Conservation (phyloP, 331 rosid genomes). For the Prunus yedoensis region DNA sequence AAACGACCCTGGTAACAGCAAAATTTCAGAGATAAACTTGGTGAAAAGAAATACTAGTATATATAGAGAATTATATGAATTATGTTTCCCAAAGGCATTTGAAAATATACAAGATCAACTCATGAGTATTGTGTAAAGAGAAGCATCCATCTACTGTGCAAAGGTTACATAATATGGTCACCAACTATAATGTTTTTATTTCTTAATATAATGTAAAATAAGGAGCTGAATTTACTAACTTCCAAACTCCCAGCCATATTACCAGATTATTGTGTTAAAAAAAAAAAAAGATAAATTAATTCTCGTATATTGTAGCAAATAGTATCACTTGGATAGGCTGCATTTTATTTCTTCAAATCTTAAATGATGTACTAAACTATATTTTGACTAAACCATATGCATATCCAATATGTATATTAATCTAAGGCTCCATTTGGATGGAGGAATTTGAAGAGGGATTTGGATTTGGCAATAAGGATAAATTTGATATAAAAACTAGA, state of each 20-base stretch:
- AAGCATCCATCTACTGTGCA: not conserved
- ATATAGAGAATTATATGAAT: not conserved
- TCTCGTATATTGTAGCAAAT: not conserved
- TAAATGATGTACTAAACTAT: not conserved
- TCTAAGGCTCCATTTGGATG: no score
- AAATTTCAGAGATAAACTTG: constrained; percentile 7
- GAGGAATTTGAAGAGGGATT: no score
- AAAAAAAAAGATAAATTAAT: not conserved
- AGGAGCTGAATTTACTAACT: not conserved
- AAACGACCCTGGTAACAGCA: constrained; percentile 82
- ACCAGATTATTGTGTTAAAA: no score
- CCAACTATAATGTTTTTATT: not conserved
- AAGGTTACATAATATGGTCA: not conserved
- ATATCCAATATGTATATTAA: not conserved
- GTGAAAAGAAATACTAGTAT: not conserved
- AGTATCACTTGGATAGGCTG: not conserved
- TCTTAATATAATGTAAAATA: not conserved
- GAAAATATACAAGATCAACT: not conserved
- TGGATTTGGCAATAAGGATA: no score
- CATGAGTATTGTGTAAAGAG: not conserved
- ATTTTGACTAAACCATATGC: not conserved
- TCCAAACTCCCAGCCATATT: not conserved
- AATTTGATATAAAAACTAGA: no score
- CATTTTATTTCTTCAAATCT: not conserved
- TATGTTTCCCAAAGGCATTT: not conserved